Conservation (phyloP, 345 rosid genomes). For the Leavenworthia alabamica region DNA sequence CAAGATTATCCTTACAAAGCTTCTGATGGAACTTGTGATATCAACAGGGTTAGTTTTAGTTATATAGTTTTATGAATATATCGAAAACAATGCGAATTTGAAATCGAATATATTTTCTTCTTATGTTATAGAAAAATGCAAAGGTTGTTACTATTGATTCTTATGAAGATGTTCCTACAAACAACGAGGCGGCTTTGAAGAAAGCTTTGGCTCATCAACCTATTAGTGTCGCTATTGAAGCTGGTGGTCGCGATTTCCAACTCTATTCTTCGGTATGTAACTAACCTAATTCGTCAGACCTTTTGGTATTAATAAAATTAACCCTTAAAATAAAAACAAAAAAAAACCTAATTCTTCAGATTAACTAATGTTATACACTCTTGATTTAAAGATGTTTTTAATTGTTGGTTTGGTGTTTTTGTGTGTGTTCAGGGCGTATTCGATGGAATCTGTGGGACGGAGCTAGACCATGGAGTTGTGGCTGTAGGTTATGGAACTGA, state of each 20-base stretch:
- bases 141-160: slow-evolving; percentile 62
- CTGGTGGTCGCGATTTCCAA: slow-evolving; percentile 76
- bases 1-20: slow-evolving; percentile 50
- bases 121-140: slow-evolving; percentile 59
- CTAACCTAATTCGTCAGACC: too few relatives aligned
- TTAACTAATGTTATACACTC: background rate
- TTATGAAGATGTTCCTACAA: slow-evolving; percentile 68
- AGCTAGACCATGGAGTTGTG: slow-evolving; percentile 78
- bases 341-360: too few relatives aligned
- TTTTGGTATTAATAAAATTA: too few relatives aligned
- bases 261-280: slow-evolving; percentile 41
- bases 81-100: too few relatives aligned
- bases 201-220: slow-evolving; percentile 84
- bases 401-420: background rate
- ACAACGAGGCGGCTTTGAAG: slow-evolving; percentile 58
- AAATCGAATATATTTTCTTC: too few relatives aligned
- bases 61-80: too few relatives aligned
- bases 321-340: too few relatives aligned
- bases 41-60: too few relatives aligned
- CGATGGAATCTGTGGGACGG: slow-evolving; percentile 61
- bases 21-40: slow-evolving; percentile 11
- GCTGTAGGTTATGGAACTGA: slow-evolving; percentile 91
- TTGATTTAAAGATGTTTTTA: background rate
- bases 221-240: slow-evolving; percentile 74
- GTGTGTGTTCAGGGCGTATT: slow-evolving; percentile 54